Conservation (phyloP, 2,329 filamentous ascomycete genomes). For the Aspergillus ruber region DNA sequence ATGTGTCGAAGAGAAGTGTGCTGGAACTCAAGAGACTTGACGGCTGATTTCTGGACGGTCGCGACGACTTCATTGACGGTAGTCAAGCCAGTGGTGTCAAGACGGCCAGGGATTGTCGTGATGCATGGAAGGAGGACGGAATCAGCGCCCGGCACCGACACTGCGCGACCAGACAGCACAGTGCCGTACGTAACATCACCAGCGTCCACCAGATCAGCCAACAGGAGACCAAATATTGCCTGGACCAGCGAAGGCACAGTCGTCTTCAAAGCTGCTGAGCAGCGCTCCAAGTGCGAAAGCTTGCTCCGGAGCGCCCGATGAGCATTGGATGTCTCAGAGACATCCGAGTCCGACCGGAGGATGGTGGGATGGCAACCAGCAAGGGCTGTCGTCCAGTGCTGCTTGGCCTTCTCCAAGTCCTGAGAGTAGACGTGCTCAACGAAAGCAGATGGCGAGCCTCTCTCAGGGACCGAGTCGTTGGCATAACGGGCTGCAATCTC, state of each 20-base stretch:
- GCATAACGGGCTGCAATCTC: constrained; percentile 25
- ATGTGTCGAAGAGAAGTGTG: constrained; percentile 31
- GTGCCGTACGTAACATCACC: constrained; percentile 28
- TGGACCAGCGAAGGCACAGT: constrained; percentile 28
- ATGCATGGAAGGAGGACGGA: constrained; percentile 31
- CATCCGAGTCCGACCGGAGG: constrained; percentile 6
- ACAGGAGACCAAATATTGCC: constrained; percentile 27
- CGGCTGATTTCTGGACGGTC: constrained; percentile 16
- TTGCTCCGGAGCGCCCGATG: constrained; percentile 10
- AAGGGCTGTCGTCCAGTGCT: constrained; percentile 22
- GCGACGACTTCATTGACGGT: constrained; percentile 18
- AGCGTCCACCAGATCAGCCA: constrained; percentile 22
- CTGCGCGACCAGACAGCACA: constrained; percentile 27
- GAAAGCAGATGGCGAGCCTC: constrained; percentile 18
- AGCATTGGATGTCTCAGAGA: constrained; percentile 7
- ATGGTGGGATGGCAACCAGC: constrained; percentile 16
- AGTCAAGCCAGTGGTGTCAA: constrained; percentile 15
- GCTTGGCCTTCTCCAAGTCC: constrained; percentile 18
- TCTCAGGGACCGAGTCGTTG: constrained; percentile 3
- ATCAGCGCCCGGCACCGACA: constrained; percentile 24
- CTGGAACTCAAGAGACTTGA: constrained; percentile 28
- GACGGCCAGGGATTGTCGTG: constrained; percentile 31
- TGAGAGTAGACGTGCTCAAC: constrained; percentile 22
- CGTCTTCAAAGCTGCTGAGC: constrained; percentile 19
- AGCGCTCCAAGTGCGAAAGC: constrained; percentile 20